Conservation (phyloP, 1,139 yeast genomes). For the Diutina scorzettiae region DNA sequence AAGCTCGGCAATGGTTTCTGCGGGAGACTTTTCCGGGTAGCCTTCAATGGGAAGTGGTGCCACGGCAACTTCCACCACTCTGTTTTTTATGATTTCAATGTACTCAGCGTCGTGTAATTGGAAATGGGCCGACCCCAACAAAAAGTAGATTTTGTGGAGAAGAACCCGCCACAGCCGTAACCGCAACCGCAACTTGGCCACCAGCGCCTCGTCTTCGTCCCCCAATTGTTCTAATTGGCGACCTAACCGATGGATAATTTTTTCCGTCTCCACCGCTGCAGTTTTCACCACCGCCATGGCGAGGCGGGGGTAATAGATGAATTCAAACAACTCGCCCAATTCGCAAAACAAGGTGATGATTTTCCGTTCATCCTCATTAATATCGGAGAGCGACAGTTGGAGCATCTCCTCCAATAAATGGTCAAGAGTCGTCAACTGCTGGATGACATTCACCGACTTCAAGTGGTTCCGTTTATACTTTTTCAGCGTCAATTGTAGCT, state of each 20-base stretch:
- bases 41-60: background rate
- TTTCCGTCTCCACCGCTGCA: conserved; percentile 20
- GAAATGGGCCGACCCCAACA: conserved; percentile 72
- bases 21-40: background rate
- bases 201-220: background rate
- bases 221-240: background rate
- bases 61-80: background rate
- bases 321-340: conserved; percentile 56
- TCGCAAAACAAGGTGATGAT: conserved; percentile 32
- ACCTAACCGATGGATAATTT: conserved; percentile 13
- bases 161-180: conserved; percentile 45
- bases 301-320: conserved; percentile 31
- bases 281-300: conserved; percentile 35
- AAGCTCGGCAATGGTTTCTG: background rate
- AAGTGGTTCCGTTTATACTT: background rate
- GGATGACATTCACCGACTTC: conserved; percentile 11
- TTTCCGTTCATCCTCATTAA: conserved; percentile 37
- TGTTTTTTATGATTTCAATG: conserved; percentile 9
- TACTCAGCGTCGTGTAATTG: conserved; percentile 43
- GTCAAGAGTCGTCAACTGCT: conserved; percentile 46
- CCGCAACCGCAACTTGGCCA: conserved; percentile 10
- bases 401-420: conserved; percentile 58
- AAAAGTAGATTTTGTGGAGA: conserved; percentile 65
- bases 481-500: conserved; percentile 18
- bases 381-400: conserved; percentile 36